Evolutionary conservation across 2,329 filamentous ascomycete species (phyloP).

Genomic region (Xylariaceae sp.): DNA sequence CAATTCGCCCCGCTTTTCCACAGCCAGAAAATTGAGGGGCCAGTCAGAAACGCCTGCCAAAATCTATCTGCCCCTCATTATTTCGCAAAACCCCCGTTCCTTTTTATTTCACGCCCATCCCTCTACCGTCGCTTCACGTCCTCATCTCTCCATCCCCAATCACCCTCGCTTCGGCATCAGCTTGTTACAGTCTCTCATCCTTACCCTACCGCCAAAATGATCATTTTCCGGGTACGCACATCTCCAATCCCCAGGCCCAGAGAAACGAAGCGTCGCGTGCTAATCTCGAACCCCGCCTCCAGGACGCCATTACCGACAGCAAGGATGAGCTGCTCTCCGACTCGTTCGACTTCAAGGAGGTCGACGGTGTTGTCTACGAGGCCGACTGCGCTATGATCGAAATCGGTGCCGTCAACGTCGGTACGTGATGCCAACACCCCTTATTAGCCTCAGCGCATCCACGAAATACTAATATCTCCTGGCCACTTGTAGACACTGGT

Average conservation of each 20-base stretch:
- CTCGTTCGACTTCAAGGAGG: slow-evolving; percentile 77
- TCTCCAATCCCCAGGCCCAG: background rate
- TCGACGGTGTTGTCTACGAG: slow-evolving; percentile 81
- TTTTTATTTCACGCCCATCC: slow-evolving; percentile 26
- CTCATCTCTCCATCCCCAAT: slow-evolving; percentile 16
- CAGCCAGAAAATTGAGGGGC: slow-evolving; percentile 28
- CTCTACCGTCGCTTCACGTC: slow-evolving; percentile 19
- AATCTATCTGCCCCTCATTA: slow-evolving; percentile 29
- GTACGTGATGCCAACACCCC: slow-evolving; percentile 45
- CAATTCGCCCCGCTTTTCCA: slow-evolving; percentile 19
- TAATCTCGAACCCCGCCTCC: slow-evolving; percentile 14
- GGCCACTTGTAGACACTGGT: slow-evolving; percentile 64
- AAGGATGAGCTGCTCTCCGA: slow-evolving; percentile 94
- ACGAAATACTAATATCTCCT: too few species aligned
- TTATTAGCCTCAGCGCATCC: too few species aligned
- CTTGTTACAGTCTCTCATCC: slow-evolving; percentile 17
- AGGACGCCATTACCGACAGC: slow-evolving; percentile 78
- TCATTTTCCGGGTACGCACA: slow-evolving; percentile 64
- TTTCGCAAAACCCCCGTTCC: slow-evolving; percentile 25
- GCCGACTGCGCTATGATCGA: slow-evolving; percentile 88
- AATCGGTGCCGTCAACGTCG: slow-evolving; percentile 68
- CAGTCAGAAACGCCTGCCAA: slow-evolving; percentile 9
- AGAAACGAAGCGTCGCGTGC: background rate
- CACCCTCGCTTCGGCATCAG: slow-evolving; percentile 10
- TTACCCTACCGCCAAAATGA: slow-evolving; percentile 54